Conservation (phyloP, 345 rosid species). For the Lepidium didymum region DNA sequence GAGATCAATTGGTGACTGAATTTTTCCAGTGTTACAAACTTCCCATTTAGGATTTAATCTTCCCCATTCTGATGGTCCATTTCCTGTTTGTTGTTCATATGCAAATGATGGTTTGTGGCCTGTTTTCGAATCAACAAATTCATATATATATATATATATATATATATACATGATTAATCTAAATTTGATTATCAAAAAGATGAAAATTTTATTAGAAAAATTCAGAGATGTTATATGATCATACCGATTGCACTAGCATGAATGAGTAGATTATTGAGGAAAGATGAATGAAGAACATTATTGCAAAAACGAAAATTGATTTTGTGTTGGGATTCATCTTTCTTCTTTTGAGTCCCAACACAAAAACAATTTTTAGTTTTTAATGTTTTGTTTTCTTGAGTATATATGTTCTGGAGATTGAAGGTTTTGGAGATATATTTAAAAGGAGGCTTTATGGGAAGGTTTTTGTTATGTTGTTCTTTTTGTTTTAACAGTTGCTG, state of each 20-base stretch:
- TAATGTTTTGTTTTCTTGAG: background rate
- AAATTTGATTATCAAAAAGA: background rate
- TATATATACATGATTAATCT: background rate
- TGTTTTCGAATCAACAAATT: background rate
- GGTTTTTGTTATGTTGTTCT: background rate
- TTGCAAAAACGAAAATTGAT: background rate
- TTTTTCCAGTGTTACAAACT: constrained; percentile 40
- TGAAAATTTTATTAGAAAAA: background rate
- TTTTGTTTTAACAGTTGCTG: background rate
- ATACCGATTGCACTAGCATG: constrained; percentile 11
- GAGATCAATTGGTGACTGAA: constrained; percentile 69
- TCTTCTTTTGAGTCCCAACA: background rate
- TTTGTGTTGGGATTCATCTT: constrained; percentile 5
- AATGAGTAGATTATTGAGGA: background rate
- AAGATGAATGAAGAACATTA: background rate
- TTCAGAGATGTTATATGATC: background rate
- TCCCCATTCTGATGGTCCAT: constrained; percentile 53
- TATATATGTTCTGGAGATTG: background rate
- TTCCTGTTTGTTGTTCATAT: constrained; percentile 30
- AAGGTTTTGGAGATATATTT: background rate
- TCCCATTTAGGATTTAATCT: constrained; percentile 39
- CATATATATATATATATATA: too few relatives aligned
- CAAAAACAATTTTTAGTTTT: background rate
- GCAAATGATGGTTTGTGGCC: constrained; percentile 37
- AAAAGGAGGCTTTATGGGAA: background rate